Conservation (phyloP, 139 green algal genomes). For the Tetradesmus lagerheimii region DNA sequence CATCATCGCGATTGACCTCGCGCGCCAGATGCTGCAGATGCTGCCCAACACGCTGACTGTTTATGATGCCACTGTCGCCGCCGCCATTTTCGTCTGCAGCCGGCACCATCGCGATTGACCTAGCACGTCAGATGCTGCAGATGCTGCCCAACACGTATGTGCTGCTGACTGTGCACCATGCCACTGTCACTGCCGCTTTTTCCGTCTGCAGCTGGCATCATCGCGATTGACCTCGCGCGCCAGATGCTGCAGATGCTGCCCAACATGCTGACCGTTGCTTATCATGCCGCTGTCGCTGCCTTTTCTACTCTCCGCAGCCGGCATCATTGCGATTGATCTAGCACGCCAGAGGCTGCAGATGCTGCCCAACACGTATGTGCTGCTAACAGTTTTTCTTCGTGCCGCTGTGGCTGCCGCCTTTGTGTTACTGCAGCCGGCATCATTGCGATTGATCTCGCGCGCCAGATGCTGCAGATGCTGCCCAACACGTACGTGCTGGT, state of each 20-base stretch:
- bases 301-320: no score
- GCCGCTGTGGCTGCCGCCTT: neutral
- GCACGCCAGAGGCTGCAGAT: no score
- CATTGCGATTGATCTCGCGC: slow-evolving; percentile 91
- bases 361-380: no score
- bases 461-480: slow-evolving; percentile 92
- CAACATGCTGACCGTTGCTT: no score
- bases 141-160: no score
- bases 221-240: slow-evolving; percentile 89
- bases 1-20: slow-evolving; percentile 92
- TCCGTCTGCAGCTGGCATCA: slow-evolving; percentile 81
- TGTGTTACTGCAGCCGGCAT: slow-evolving; percentile 72
- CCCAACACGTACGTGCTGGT: slow-evolving; percentile 86
- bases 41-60: slow-evolving; percentile 75
- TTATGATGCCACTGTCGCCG: no score
- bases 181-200: neutral
- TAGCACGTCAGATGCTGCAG: no score
- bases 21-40: slow-evolving; percentile 92
- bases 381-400: no score
- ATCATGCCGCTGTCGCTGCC: no score
- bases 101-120: no score
- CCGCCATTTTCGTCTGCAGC: neutral
- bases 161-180: no score
- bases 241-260: slow-evolving; percentile 93
- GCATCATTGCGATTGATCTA: no score